phyloP scores from a whole-genome alignment of 2,329 filamentous ascomycete genomes.

The Xylariaceae sp. region DNA sequence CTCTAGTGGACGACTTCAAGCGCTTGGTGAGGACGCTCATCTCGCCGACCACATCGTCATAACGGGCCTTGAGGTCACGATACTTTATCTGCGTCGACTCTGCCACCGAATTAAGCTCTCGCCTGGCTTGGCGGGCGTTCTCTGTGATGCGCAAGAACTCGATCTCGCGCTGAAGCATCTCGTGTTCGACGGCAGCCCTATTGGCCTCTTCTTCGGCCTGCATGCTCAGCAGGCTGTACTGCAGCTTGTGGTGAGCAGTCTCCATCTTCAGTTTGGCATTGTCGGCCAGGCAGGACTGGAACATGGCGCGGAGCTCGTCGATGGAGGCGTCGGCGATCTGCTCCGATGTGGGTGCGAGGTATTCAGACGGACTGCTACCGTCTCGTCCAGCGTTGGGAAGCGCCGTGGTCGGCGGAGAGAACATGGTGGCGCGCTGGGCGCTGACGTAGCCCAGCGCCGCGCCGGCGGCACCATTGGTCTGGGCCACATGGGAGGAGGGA shows the following conservation, averaged over 20 bases:
- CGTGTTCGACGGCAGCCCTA: slow-evolving; percentile 81
- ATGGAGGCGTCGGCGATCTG: slow-evolving; percentile 45
- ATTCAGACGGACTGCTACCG: slow-evolving; percentile 26
- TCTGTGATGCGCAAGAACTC: slow-evolving; percentile 73
- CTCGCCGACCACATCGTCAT: slow-evolving; percentile 59
- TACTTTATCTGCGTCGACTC: slow-evolving; percentile 48
- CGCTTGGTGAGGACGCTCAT: slow-evolving; percentile 57
- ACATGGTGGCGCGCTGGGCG: slow-evolving; percentile 40
- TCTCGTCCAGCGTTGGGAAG: slow-evolving; percentile 9
- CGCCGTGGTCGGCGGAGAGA: slow-evolving; percentile 47
- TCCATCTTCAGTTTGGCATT: slow-evolving; percentile 65
- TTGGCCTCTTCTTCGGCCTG: slow-evolving; percentile 81
- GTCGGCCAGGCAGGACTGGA: slow-evolving; percentile 47
- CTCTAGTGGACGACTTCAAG: slow-evolving; percentile 65
- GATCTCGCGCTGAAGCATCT: slow-evolving; percentile 82
- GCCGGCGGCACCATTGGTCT: slow-evolving; percentile 18
- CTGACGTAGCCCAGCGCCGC: slow-evolving; percentile 25
- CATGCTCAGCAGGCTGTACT: slow-evolving; percentile 75
- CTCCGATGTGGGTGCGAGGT: slow-evolving; percentile 37
- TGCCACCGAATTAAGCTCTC: slow-evolving; percentile 43
- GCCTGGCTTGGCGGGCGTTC: slow-evolving; percentile 54
- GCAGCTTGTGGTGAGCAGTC: slow-evolving; percentile 82
- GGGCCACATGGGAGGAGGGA: slow-evolving; percentile 44
- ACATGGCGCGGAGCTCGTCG: slow-evolving; percentile 50
- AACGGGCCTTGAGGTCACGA: slow-evolving; percentile 56